Evolutionary conservation across 2,329 filamentous ascomycete species (phyloP).

Genomic region (Chalara sp.): DNA sequence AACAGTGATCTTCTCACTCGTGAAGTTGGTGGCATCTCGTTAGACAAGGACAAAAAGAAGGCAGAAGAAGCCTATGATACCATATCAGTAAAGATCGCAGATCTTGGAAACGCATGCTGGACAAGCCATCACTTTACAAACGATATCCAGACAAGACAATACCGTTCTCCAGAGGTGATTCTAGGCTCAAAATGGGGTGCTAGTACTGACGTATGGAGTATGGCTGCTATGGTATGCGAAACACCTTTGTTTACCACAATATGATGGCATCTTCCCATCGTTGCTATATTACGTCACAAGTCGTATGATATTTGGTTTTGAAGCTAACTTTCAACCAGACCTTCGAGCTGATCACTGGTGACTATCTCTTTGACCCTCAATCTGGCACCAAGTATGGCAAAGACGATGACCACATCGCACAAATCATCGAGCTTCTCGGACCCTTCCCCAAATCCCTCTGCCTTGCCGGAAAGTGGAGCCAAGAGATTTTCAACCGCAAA

Average conservation of each 20-base stretch:
- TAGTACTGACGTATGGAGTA: slow-evolving; percentile 99
- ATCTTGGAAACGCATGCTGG: slow-evolving; percentile 98
- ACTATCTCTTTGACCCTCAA: slow-evolving; percentile 97
- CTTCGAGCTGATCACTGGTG: slow-evolving; percentile 95
- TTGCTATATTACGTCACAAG: background rate
- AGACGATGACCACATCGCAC: slow-evolving; percentile 97
- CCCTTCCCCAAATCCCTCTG: slow-evolving; percentile 90
- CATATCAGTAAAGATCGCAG: slow-evolving; percentile 98
- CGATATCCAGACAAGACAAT: slow-evolving; percentile 96
- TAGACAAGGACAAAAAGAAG: slow-evolving; percentile 64
- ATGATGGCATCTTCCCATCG: background rate
- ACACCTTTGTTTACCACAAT: background rate
- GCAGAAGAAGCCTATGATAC: slow-evolving; percentile 42
- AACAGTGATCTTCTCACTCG: slow-evolving; percentile 78
- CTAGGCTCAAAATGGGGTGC: slow-evolving; percentile 96
- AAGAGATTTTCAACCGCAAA: slow-evolving; percentile 98
- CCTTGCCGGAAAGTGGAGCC: slow-evolving; percentile 90
- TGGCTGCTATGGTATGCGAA: slow-evolving; percentile 87
- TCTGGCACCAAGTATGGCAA: slow-evolving; percentile 99
- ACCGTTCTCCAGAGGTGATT: slow-evolving; percentile 94
- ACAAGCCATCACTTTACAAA: slow-evolving; percentile 98
- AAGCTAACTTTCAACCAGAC: slow-evolving; percentile 48
- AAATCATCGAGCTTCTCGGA: slow-evolving; percentile 95
- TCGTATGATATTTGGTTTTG: background rate
- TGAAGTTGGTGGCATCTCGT: slow-evolving; percentile 89